Conservation (phyloP, 495 filamentous ascomycete genomes). For the Xylaria curta region DNA sequence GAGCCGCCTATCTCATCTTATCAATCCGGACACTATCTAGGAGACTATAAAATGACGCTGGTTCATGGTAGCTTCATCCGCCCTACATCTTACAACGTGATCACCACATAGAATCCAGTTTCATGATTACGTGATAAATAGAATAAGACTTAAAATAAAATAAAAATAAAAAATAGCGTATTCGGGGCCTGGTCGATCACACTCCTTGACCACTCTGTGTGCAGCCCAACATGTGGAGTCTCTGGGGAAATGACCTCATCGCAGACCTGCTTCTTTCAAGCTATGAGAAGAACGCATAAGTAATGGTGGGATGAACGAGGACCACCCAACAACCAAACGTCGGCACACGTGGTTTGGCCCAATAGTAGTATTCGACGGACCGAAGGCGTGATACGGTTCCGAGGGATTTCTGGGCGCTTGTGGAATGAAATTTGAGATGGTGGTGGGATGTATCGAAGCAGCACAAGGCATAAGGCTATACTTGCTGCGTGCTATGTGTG, state of each 20-base stretch:
- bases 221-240: neutral
- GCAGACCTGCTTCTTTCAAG: neutral
- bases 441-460: conserved; percentile 16
- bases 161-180: neutral
- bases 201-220: neutral
- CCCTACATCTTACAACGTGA: neutral
- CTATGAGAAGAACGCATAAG: neutral
- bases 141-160: neutral
- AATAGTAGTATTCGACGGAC: conserved; percentile 23
- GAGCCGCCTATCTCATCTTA: conserved; percentile 9
- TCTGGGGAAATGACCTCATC: conserved; percentile 18
- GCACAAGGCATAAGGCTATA: neutral
- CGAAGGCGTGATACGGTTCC: conserved; percentile 12
- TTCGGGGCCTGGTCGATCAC: neutral
- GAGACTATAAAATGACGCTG: neutral
- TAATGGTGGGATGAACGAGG: conserved; percentile 6
- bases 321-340: conserved; percentile 13
- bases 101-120: neutral
- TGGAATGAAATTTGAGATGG: conserved; percentile 14
- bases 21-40: neutral
- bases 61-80: neutral
- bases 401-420: conserved; percentile 24
- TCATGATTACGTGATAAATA: neutral
- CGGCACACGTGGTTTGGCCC: conserved; percentile 21
- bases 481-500: no score